Evolutionary conservation across 2,329 filamentous ascomycete genomes (phyloP).

Genomic region (Blastomyces silverae): DNA sequence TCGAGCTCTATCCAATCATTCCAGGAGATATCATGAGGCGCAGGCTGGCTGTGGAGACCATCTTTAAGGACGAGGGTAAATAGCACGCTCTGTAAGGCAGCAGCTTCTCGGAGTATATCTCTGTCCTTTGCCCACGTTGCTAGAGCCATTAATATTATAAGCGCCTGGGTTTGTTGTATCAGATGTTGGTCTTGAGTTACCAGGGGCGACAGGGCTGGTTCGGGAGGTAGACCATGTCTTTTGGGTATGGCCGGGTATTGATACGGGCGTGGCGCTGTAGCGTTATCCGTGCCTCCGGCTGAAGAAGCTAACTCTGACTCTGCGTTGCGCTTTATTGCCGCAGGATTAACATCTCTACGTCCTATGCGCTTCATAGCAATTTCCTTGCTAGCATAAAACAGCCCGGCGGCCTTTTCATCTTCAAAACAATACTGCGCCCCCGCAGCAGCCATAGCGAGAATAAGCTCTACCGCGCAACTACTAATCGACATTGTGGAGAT

Average conservation of each 20-base stretch:
- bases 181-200: slow-evolving; percentile 26
- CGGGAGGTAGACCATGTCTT: neutral
- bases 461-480: slow-evolving; percentile 44
- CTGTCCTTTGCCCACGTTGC: slow-evolving; percentile 55
- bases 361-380: slow-evolving; percentile 50
- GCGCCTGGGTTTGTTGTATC: slow-evolving; percentile 46
- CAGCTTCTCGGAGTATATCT: slow-evolving; percentile 50
- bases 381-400: slow-evolving; percentile 52
- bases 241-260: neutral
- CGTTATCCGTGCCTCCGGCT: neutral
- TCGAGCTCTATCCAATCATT: slow-evolving; percentile 49
- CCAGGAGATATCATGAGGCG: slow-evolving; percentile 45
- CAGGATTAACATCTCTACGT: slow-evolving; percentile 44
- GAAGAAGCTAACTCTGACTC: slow-evolving; percentile 32
- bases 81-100: slow-evolving; percentile 52
- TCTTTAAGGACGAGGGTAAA: slow-evolving; percentile 51
- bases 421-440: slow-evolving; percentile 46
- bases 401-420: slow-evolving; percentile 47
- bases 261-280: neutral
- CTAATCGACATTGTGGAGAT: slow-evolving; percentile 43
- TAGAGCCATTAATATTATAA: slow-evolving; percentile 50
- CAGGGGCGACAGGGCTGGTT: neutral
- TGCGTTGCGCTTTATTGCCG: slow-evolving; percentile 33
- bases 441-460: slow-evolving; percentile 47
- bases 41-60: slow-evolving; percentile 37